Conservation (phyloP, 495 filamentous ascomycete genomes). For the Neurospora sp. region DNA sequence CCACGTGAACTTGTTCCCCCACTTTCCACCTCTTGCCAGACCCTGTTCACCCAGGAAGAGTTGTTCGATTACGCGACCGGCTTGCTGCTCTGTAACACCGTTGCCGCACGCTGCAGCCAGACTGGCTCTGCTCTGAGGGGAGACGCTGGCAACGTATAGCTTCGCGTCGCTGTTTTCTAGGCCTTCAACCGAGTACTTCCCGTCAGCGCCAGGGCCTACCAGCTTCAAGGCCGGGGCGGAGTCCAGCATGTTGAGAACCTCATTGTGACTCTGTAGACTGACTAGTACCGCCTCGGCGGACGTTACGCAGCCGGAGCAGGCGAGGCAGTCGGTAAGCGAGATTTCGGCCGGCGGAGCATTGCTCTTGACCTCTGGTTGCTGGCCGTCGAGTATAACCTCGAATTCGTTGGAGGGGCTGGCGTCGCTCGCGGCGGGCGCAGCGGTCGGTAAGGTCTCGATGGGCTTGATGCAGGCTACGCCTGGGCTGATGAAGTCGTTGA, state of each 20-base stretch:
- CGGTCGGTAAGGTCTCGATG: conserved; percentile 70
- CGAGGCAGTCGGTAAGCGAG: conserved; percentile 92
- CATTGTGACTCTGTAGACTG: conserved; percentile 79
- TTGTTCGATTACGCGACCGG: conserved; percentile 72
- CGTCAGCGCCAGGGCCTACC: conserved; percentile 9
- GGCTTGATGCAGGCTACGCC: conserved; percentile 98
- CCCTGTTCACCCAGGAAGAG: conserved; percentile 63
- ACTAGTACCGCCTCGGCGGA: conserved; percentile 94
- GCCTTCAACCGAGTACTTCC: conserved; percentile 21
- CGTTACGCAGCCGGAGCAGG: conserved; percentile 95
- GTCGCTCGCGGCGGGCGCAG: not conserved
- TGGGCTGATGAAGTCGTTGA: conserved; percentile 98
- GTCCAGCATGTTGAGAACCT: conserved; percentile 78
- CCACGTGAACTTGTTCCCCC: conserved; percentile 73
- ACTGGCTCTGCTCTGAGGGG: conserved; percentile 79
- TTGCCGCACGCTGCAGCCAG: conserved; percentile 75
- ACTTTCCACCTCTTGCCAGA: conserved; percentile 53
- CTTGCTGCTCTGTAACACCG: conserved; percentile 59
- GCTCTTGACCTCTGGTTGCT: conserved; percentile 39
- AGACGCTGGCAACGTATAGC: conserved; percentile 83
- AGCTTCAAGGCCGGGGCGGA: conserved; percentile 43
- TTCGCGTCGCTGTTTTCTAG: conserved; percentile 40
- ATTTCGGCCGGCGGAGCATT: conserved; percentile 58
- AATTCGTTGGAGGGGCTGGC: conserved; percentile 41
- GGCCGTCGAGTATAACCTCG: conserved; percentile 88